Evolutionary conservation across 345 rosid genomes (phyloP).

Genomic region (Citrus mangshanensis): DNA sequence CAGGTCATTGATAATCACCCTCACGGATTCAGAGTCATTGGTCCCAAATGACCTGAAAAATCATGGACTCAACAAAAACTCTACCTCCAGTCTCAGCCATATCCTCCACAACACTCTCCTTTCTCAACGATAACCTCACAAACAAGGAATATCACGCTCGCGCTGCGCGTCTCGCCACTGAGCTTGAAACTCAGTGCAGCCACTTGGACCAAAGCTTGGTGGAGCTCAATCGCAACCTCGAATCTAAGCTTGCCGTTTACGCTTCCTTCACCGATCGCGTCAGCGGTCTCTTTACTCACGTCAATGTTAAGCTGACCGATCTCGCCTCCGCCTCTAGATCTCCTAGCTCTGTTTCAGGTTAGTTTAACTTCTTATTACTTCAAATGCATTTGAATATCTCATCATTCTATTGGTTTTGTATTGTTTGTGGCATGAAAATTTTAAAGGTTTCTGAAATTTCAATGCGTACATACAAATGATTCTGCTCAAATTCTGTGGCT

Average conservation of each 20-base stretch:
- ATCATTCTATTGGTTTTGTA: not conserved
- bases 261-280: slow-evolving; percentile 63
- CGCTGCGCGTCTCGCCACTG: slow-evolving; percentile 49
- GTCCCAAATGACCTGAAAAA: not conserved
- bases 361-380: not conserved
- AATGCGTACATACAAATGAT: not conserved
- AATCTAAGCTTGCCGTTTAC: slow-evolving; percentile 49
- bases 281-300: slow-evolving; percentile 31
- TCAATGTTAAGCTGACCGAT: slow-evolving; percentile 45
- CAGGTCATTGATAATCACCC: too few relatives aligned
- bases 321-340: slow-evolving; percentile 46
- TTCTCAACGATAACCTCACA: slow-evolving; percentile 54
- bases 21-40: too few relatives aligned
- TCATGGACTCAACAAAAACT: slow-evolving; percentile 45
- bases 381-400: not conserved
- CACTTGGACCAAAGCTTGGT: slow-evolving; percentile 52
- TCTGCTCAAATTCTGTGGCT: not conserved
- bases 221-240: slow-evolving; percentile 54
- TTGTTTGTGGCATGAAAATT: slow-evolving; percentile 3
- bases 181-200: slow-evolving; percentile 53
- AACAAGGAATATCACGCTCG: slow-evolving; percentile 38
- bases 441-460: not conserved
- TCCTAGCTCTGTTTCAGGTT: slow-evolving; percentile 45
- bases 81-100: slow-evolving; percentile 49
- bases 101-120: slow-evolving; percentile 42